Evolutionary conservation across 768 basidiomycete species (phyloP).

Genomic region (Mycena polygramma): DNA sequence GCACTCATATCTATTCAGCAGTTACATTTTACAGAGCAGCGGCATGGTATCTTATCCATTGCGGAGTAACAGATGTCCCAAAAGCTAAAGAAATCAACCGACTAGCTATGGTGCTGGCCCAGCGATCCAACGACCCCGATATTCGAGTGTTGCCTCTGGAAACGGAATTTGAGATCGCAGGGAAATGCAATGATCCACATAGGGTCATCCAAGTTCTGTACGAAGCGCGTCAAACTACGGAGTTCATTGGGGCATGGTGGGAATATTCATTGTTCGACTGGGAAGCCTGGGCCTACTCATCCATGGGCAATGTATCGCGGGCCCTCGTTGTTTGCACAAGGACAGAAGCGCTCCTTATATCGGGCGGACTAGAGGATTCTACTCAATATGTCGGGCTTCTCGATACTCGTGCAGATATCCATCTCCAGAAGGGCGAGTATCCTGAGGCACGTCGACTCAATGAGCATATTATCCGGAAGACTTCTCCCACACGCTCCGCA

Average conservation of each 20-base stretch:
- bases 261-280: neutral
- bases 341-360: neutral
- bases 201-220: neutral
- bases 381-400: neutral
- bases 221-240: constrained; percentile 4
- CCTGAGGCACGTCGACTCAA: neutral
- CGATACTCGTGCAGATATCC: neutral
- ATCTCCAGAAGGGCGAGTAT: constrained; percentile 2
- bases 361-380: neutral
- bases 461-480: neutral
- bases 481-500: neutral
- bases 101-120: neutral
- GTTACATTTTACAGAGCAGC: constrained; percentile 4
- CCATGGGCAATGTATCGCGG: neutral
- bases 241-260: neutral
- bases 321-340: neutral
- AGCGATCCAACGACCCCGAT: neutral
- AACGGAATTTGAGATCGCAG: neutral
- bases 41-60: neutral
- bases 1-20: neutral
- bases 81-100: constrained; percentile 8
- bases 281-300: neutral
- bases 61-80: neutral
- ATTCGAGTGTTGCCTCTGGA: neutral
- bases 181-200: neutral